A percentile compares a stretch with the other conserved stretches of the same genome.
Conservation (phyloP, 1,139 yeast genomes). For the Blastobotrys buckinghamii region DNA sequence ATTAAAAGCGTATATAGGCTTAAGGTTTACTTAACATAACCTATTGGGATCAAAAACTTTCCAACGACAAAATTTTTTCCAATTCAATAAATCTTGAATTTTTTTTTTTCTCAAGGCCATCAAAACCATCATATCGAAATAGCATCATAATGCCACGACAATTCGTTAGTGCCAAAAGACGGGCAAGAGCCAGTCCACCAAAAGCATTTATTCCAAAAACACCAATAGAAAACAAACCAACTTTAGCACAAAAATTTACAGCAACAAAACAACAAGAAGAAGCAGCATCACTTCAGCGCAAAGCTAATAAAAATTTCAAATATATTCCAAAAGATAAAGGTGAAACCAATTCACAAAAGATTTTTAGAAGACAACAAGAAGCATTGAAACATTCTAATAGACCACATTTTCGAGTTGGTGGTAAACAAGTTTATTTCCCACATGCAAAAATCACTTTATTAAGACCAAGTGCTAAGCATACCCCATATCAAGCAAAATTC, state of each 20-base stretch:
- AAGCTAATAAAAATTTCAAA: not conserved
- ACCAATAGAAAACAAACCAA: conserved; percentile 6
- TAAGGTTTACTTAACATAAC: too few relatives aligned
- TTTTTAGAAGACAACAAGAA: conserved; percentile 39
- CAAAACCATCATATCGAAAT: too few relatives aligned
- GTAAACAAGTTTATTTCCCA: conserved; percentile 68
- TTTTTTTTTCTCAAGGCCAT: not conserved
- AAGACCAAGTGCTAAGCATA: conserved; percentile 87
- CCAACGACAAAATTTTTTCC: not conserved
- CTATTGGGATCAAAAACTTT: too few relatives aligned
- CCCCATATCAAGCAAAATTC: conserved; percentile 94
- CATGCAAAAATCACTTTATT: conserved; percentile 72
- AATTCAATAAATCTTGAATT: not conserved
- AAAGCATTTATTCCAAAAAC: conserved; percentile 19
- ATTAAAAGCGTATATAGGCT: too few relatives aligned
- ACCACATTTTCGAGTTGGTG: conserved; percentile 81
- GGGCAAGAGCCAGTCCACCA: conserved; percentile 22
- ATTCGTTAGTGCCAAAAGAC: conserved; percentile 19
- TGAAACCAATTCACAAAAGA: conserved; percentile 17
- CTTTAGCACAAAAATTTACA: conserved; percentile 9
- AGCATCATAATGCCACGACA: conserved; percentile 18
- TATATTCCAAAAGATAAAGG: conserved; percentile 6
- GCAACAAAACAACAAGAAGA: not conserved
- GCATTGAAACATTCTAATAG: conserved; percentile 52
- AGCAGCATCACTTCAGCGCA: not conserved